These are phyloP conservation scores for Cyberlindnera mycetangii DNA, from an alignment of 805 yeast genomes.

Conservation along the genomic window DNA sequence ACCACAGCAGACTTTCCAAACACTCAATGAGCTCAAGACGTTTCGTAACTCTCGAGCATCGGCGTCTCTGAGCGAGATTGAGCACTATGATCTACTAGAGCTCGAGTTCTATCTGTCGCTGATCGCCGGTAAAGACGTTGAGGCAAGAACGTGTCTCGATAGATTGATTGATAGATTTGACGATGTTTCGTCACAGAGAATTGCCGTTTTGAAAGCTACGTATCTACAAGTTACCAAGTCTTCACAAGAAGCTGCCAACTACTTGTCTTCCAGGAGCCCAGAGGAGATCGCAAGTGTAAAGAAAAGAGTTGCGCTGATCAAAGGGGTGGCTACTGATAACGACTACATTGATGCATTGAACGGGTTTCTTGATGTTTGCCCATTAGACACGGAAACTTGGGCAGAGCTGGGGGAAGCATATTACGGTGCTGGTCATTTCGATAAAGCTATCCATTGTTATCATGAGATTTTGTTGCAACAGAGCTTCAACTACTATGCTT, in stretches of 20 bases:
- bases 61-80: slow-evolving; percentile 32
- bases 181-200: slow-evolving; percentile 51
- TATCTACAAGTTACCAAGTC: slow-evolving; percentile 55
- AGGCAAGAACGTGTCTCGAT: slow-evolving; percentile 66
- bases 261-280: slow-evolving; percentile 30
- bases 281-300: slow-evolving; percentile 24
- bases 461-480: slow-evolving; percentile 67
- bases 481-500: slow-evolving; percentile 69
- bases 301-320: slow-evolving; percentile 24
- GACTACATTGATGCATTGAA: slow-evolving; percentile 55
- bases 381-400: slow-evolving; percentile 78
- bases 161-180: slow-evolving; percentile 66
- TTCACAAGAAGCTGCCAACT: slow-evolving; percentile 34
- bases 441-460: slow-evolving; percentile 61
- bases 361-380: slow-evolving; percentile 57
- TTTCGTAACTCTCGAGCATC: slow-evolving; percentile 11
- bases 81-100: slow-evolving; percentile 61
- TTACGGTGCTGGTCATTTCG: slow-evolving; percentile 54
- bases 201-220: slow-evolving; percentile 51
- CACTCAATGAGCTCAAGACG: slow-evolving; percentile 31
- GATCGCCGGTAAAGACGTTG: slow-evolving; percentile 59
- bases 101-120: slow-evolving; percentile 67
- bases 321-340: slow-evolving; percentile 8
- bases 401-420: slow-evolving; percentile 72
- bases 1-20: slow-evolving; percentile 39